phyloP scores from a whole-genome alignment of 345 rosid species.

The Capsella bursapastoris region DNA sequence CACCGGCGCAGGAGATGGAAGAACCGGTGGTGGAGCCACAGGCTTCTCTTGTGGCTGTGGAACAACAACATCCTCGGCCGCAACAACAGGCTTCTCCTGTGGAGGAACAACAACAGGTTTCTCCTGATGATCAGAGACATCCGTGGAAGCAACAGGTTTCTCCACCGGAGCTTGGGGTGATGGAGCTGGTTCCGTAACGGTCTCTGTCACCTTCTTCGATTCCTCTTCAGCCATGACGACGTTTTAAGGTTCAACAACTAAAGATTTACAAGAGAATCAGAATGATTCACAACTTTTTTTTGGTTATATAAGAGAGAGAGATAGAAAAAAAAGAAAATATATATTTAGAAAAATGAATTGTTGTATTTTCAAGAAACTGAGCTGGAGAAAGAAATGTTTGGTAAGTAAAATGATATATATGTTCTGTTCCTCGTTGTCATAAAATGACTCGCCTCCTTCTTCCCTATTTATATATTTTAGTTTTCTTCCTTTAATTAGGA shows the following conservation, averaged over 20 bases:
- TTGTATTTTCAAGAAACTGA: slow-evolving; percentile 25
- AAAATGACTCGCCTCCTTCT: slow-evolving; percentile 42
- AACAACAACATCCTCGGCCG: not conserved
- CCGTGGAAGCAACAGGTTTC: slow-evolving; percentile 14
- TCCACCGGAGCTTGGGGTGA: slow-evolving; percentile 18
- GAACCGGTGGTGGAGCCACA: slow-evolving; percentile 30
- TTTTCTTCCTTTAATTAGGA: slow-evolving; percentile 9
- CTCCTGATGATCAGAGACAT: slow-evolving; percentile 25
- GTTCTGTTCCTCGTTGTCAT: slow-evolving; percentile 43
- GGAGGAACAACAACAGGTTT: slow-evolving; percentile 20
- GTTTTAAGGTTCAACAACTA: slow-evolving; percentile 16
- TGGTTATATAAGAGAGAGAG: slow-evolving; percentile 18
- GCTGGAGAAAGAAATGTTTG: slow-evolving; percentile 34
- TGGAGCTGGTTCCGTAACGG: slow-evolving; percentile 35
- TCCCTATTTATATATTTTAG: not conserved
- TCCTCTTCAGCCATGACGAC: slow-evolving; percentile 41
- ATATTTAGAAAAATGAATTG: slow-evolving; percentile 24
- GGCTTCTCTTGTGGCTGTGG: slow-evolving; percentile 26
- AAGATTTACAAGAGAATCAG: slow-evolving; percentile 27
- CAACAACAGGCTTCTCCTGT: slow-evolving; percentile 2
- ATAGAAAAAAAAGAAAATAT: not conserved
- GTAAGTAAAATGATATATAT: slow-evolving; percentile 12
- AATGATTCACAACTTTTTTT: slow-evolving; percentile 21
- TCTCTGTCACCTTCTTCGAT: slow-evolving; percentile 34
- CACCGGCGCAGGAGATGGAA: slow-evolving; percentile 31